Conservation (phyloP, 345 rosid genomes). For the Linum usitatissimum region DNA sequence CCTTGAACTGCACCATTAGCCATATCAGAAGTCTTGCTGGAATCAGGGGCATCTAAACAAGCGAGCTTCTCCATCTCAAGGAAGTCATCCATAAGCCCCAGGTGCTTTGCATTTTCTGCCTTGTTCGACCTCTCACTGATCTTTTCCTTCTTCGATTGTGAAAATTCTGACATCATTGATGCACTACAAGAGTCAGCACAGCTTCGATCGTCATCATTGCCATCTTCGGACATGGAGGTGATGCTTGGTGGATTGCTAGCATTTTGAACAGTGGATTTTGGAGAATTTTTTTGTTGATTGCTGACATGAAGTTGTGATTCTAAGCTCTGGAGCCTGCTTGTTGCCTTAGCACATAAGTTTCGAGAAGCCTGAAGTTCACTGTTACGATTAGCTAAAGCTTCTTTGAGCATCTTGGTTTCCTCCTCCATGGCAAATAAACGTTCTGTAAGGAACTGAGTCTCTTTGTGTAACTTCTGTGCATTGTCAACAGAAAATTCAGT, state of each 20-base stretch:
- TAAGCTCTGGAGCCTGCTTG: conserved; percentile 61
- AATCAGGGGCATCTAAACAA: conserved; percentile 25
- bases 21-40: conserved; percentile 18
- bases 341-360: conserved; percentile 73
- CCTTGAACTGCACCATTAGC: conserved; percentile 1
- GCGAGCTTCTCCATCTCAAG: conserved; percentile 98
- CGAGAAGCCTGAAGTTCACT: conserved; percentile 85
- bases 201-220: conserved; percentile 73
- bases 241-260: conserved; percentile 72
- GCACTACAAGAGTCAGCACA: conserved; percentile 66
- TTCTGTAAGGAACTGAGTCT: conserved; percentile 72
- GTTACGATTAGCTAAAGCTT: conserved; percentile 90
- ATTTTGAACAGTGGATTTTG: conserved; percentile 37
- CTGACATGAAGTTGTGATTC: conserved; percentile 42
- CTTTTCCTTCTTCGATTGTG: conserved; percentile 39
- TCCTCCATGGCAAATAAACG: conserved; percentile 84
- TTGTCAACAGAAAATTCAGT: conserved; percentile 60
- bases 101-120: conserved; percentile 38
- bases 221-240: conserved; percentile 83
- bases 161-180: conserved; percentile 39
- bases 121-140: conserved; percentile 31
- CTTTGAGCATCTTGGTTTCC: conserved; percentile 96
- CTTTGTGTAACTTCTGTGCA: conserved; percentile 64
- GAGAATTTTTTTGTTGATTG: conserved; percentile 44
- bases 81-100: conserved; percentile 95